These are phyloP conservation scores for Neofusicoccum laricinum DNA, from an alignment of 2,329 filamentous ascomycete genomes.

Conservation along the genomic window DNA sequence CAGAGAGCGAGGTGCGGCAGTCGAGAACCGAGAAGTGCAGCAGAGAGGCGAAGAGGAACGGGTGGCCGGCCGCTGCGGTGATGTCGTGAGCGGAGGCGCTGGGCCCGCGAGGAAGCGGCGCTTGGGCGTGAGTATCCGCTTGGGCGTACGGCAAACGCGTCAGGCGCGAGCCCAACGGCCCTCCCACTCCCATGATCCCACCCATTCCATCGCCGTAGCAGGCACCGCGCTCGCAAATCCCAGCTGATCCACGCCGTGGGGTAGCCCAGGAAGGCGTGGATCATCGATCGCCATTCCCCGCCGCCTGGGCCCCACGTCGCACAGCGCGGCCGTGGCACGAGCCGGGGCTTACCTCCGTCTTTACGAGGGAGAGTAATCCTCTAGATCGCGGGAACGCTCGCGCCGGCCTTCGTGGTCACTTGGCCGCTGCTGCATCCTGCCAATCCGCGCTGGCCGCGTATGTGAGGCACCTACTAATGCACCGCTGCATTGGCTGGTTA, in stretches of 20 bases:
- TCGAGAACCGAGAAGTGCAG: background rate
- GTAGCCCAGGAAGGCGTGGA: background rate
- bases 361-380: background rate
- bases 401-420: background rate
- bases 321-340: background rate
- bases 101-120: background rate
- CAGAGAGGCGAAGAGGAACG: background rate
- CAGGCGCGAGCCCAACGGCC: background rate
- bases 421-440: background rate
- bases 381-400: background rate
- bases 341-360: background rate
- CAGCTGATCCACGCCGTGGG: background rate
- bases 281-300: slow-evolving; percentile 4
- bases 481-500: background rate
- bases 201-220: background rate
- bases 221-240: background rate
- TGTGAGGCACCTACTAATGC: background rate
- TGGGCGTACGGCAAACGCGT: slow-evolving; percentile 1
- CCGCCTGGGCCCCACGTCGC: background rate
- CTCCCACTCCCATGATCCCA: background rate
- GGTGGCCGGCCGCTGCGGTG: background rate
- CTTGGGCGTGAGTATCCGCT: background rate
- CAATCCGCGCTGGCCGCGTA: slow-evolving; percentile 7
- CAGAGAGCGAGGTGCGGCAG: background rate
- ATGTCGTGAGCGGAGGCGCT: background rate